These are phyloP conservation scores for Colletotrichum gloeosporioides DNA, from an alignment of 2,329 filamentous ascomycete species.

Conservation along the genomic window DNA sequence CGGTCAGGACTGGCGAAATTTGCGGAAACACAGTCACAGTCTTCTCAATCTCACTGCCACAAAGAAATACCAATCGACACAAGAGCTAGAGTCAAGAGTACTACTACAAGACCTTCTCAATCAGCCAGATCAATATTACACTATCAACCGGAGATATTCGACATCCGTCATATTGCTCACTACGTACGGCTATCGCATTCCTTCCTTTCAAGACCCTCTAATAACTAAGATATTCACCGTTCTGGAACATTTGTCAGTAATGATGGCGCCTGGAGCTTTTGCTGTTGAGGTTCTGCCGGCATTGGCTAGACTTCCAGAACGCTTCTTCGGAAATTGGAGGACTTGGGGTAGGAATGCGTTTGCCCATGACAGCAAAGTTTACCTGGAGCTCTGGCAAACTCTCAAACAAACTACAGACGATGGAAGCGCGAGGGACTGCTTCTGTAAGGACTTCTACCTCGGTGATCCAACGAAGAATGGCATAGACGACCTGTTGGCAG, in stretches of 20 bases:
- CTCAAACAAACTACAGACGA: neutral
- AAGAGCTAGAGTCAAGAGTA: neutral
- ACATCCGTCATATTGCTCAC: neutral
- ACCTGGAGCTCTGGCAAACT: neutral
- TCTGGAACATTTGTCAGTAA: neutral
- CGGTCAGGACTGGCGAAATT: constrained; percentile 49
- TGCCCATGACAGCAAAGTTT: neutral
- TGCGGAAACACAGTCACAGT: constrained; percentile 47
- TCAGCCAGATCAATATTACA: neutral
- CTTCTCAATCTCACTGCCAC: constrained; percentile 50
- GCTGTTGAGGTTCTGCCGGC: neutral
- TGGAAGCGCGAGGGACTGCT: neutral
- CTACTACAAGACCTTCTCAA: neutral
- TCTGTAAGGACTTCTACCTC: neutral
- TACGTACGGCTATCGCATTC: neutral
- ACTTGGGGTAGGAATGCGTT: neutral
- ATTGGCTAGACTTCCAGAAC: neutral
- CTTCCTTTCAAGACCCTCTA: constrained; percentile 28
- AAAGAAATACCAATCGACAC: constrained; percentile 29
- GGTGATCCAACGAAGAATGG: neutral
- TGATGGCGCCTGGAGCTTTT: neutral
- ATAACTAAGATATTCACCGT: neutral
- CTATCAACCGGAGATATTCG: neutral
- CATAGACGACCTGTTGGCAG: neutral
- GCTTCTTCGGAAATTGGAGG: neutral